phyloP scores from a whole-genome alignment of 768 basidiomycete genomes.

The Antrodiella citrinella region DNA sequence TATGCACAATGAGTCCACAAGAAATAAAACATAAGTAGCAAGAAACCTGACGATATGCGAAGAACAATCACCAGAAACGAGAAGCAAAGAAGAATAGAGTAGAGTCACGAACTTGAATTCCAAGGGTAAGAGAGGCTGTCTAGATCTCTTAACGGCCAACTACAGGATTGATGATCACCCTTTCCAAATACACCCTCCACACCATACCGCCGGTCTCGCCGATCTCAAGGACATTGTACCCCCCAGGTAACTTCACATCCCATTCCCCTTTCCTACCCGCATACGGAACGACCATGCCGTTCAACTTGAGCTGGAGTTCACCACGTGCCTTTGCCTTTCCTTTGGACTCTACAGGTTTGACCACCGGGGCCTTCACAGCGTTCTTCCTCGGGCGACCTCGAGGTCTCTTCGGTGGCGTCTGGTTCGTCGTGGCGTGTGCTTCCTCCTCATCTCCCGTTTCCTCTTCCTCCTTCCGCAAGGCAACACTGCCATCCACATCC shows the following conservation, averaged over 20 bases:
- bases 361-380: conserved; percentile 10
- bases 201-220: conserved; percentile 62
- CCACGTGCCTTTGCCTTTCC: conserved; percentile 23
- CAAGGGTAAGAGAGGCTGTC: no score
- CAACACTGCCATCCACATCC: conserved; percentile 29
- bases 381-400: conserved; percentile 17
- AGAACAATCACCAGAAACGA: no score
- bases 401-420: conserved; percentile 9
- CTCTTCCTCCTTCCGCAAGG: conserved; percentile 24
- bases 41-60: no score
- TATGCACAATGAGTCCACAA: no score
- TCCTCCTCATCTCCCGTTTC: conserved; percentile 22
- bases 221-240: conserved; percentile 59
- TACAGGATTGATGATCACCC: no score
- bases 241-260: conserved; percentile 52
- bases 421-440: conserved; percentile 6
- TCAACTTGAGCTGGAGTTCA: conserved; percentile 49
- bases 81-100: no score
- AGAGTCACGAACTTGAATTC: no score
- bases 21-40: no score
- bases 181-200: conserved; percentile 59
- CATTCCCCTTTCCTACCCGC: conserved; percentile 44
- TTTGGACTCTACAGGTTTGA: conserved; percentile 12
- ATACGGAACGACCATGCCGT: conserved; percentile 36
- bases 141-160: no score